phyloP scores from a whole-genome alignment of 2,329 filamentous ascomycete species.

The Exserohilum rostratum region DNA sequence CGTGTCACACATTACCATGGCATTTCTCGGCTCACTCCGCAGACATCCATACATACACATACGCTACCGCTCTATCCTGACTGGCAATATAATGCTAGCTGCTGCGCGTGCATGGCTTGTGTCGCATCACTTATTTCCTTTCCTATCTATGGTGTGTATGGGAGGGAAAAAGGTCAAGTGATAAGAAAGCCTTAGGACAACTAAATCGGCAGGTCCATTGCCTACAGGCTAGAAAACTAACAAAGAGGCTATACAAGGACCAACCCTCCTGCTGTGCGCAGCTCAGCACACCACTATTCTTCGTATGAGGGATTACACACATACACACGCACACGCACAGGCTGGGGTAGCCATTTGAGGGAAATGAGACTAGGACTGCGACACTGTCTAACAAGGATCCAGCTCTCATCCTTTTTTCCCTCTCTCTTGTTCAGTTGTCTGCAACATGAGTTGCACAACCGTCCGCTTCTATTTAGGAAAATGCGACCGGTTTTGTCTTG shows the following conservation, averaged over 20 bases:
- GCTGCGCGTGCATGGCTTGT: background rate
- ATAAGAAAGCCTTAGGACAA: conserved; percentile 1
- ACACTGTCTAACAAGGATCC: conserved; percentile 1
- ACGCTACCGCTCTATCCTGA: background rate
- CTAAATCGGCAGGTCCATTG: conserved; percentile 4
- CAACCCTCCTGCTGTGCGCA: background rate
- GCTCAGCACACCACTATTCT: conserved; percentile 11
- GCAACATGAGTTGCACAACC: conserved; percentile 15
- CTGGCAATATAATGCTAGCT: background rate
- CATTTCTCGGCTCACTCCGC: background rate
- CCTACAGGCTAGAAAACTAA: conserved; percentile 1
- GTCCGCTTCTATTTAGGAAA: conserved; percentile 5
- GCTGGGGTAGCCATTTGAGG: conserved; percentile 1
- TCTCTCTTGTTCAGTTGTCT: background rate
- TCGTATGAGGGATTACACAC: background rate
- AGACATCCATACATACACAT: background rate
- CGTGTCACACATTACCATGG: background rate
- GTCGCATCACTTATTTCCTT: background rate
- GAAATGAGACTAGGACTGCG: background rate
- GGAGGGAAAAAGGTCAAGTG: background rate
- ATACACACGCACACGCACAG: background rate
- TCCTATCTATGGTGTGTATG: background rate
- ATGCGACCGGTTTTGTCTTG: conserved; percentile 20
- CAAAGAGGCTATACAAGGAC: conserved; percentile 5
- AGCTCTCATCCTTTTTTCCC: too few species aligned